A percentile compares a stretch with the other conserved stretches of the same genome.
Conservation (phyloP, 2,329 filamentous ascomycete species). For the Teratosphaeria destructans region DNA sequence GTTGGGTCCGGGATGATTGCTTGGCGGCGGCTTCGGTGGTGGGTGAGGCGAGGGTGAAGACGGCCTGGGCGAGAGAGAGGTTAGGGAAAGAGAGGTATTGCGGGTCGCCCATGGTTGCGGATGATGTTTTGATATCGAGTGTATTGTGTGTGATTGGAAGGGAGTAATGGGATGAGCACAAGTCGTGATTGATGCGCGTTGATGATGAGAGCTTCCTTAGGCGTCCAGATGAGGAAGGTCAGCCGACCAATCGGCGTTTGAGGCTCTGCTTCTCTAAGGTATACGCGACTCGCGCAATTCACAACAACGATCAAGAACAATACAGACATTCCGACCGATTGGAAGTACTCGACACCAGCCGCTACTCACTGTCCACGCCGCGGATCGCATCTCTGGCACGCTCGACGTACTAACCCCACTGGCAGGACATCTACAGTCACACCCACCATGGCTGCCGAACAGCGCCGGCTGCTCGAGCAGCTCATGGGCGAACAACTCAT, state of each 20-base stretch:
- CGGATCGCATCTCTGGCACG: background rate
- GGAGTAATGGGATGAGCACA: background rate
- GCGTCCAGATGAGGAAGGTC: background rate
- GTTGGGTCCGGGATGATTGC: slow-evolving; percentile 58
- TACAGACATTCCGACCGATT: background rate
- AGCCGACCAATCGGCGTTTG: background rate
- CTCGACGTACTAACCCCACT: background rate
- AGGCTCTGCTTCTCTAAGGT: background rate
- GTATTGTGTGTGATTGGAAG: background rate
- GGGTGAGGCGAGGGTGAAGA: slow-evolving; percentile 77
- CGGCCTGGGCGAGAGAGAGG: slow-evolving; percentile 71
- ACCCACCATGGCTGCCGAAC: slow-evolving; percentile 77
- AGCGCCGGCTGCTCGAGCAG: slow-evolving; percentile 97
- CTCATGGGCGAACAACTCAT: slow-evolving; percentile 67
- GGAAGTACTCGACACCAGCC: too few species aligned
- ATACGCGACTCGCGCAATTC: background rate
- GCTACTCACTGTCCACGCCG: background rate
- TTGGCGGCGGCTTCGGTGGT: slow-evolving; percentile 57
- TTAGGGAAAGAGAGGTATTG: slow-evolving; percentile 79
- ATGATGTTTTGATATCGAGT: background rate
- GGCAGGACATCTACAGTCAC: background rate
- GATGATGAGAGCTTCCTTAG: background rate
- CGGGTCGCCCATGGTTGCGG: slow-evolving; percentile 55
- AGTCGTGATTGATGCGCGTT: background rate
- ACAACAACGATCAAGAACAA: background rate